phyloP scores from a whole-genome alignment of 139 green algal genomes.

The Chlorella sp. region DNA sequence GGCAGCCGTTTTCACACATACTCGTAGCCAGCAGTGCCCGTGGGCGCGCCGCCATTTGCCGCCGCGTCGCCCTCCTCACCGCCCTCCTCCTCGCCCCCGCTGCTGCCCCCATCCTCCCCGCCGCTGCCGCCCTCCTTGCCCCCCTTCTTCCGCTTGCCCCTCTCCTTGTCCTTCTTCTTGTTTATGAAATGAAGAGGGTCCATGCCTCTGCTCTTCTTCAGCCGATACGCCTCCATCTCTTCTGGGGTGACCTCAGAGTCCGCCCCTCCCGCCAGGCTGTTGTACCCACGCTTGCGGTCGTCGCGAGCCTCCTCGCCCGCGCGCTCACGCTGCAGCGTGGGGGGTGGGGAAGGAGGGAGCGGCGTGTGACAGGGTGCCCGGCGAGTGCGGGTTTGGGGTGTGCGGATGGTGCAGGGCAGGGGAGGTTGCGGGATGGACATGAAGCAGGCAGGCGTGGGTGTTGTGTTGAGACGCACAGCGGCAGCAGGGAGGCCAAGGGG shows the following conservation, averaged over 20 bases:
- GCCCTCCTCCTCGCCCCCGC: background rate
- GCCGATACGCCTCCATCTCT: constrained; percentile 98
- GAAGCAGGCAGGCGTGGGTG: constrained; percentile 22
- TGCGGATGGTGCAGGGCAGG: no score
- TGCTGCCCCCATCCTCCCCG: background rate
- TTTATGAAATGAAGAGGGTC: constrained; percentile 78
- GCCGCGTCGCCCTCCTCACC: background rate
- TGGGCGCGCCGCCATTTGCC: background rate
- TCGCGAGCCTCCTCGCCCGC: constrained; percentile 58
- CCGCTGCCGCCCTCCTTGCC: background rate
- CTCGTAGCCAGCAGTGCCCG: constrained; percentile 53
- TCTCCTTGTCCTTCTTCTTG: constrained; percentile 22
- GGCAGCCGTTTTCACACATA: constrained; percentile 41
- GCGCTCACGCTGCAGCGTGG: background rate
- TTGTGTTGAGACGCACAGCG: background rate
- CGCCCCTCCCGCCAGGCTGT: constrained; percentile 62
- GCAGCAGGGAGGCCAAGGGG: background rate
- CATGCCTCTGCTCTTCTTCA: constrained; percentile 72
- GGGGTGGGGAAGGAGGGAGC: background rate
- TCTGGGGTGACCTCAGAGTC: constrained; percentile 13
- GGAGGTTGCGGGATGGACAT: background rate
- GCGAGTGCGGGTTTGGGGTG: no score
- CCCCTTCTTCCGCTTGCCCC: background rate
- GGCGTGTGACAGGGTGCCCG: no score
- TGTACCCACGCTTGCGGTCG: constrained; percentile 88